These are phyloP conservation scores for Talaromyces ruber DNA, from an alignment of 495 filamentous ascomycete genomes.

Conservation along the genomic window DNA sequence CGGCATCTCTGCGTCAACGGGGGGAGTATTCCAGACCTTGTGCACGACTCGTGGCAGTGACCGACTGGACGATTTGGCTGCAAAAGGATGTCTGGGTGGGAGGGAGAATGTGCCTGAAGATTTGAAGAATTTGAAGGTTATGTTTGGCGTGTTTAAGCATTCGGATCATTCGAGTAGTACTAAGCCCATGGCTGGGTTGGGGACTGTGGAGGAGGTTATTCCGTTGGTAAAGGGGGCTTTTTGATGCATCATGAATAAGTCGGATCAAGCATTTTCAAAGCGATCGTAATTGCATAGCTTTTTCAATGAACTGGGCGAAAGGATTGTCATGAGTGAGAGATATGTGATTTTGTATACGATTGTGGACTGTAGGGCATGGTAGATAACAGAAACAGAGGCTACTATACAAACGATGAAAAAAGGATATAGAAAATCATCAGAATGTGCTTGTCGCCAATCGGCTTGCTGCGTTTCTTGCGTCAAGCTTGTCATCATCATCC, in stretches of 20 bases:
- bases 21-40: slow-evolving; percentile 15
- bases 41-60: slow-evolving; percentile 15
- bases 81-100: slow-evolving; percentile 17
- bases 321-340: neutral
- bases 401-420: neutral
- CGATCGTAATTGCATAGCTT: neutral
- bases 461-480: slow-evolving; percentile 91
- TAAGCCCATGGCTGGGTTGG: slow-evolving; percentile 6
- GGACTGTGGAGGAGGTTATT: slow-evolving; percentile 1
- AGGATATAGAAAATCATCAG: slow-evolving; percentile 24
- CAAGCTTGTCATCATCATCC: slow-evolving; percentile 87
- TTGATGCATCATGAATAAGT: neutral
- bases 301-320: neutral
- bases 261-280: neutral
- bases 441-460: slow-evolving; percentile 91
- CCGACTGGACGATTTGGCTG: slow-evolving; percentile 12
- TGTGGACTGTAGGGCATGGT: neutral
- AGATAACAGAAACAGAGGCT: neutral
- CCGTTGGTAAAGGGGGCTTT: slow-evolving; percentile 2
- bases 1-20: slow-evolving; percentile 16
- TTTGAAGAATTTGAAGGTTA: slow-evolving; percentile 14
- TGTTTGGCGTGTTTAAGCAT: slow-evolving; percentile 16
- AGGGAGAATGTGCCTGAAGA: slow-evolving; percentile 16
- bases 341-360: neutral
- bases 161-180: neutral